Evolutionary conservation across 179 eudicot species (phyloP).

Genomic region (Nepenthes alata): DNA sequence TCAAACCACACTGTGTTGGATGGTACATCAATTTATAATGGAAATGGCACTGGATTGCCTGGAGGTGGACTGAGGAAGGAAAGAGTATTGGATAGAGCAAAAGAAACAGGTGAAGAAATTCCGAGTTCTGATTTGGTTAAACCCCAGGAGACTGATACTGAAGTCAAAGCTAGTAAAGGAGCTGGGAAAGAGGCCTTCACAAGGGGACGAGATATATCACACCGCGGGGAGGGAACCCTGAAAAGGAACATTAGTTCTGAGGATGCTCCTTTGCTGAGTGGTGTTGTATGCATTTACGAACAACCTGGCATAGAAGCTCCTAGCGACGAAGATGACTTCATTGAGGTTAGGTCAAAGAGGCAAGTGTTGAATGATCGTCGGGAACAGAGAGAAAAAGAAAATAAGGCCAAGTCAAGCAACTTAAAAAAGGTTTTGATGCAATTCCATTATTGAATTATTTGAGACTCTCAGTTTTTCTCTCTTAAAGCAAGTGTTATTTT

Average conservation of each 20-base stretch:
- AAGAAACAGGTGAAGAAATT: conserved; percentile 23
- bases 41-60: conserved; percentile 23
- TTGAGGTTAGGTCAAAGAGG: conserved; percentile 95
- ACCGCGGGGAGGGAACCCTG: conserved; percentile 44
- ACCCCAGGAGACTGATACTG: conserved; percentile 22
- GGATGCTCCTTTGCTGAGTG: conserved; percentile 93
- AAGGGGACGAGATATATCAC: conserved; percentile 16
- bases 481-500: background rate
- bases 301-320: conserved; percentile 95
- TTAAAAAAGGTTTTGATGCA: conserved; percentile 43
- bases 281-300: conserved; percentile 65
- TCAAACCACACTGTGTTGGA: conserved; percentile 23
- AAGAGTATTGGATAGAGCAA: conserved; percentile 20
- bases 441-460: background rate
- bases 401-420: conserved; percentile 60
- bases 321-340: conserved; percentile 95
- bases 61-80: conserved; percentile 39
- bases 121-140: conserved; percentile 18
- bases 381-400: conserved; percentile 91
- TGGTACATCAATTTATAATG: conserved; percentile 28
- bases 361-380: conserved; percentile 98
- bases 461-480: background rate
- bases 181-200: conserved; percentile 20
- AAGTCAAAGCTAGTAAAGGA: conserved; percentile 18
- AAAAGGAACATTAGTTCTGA: conserved; percentile 50